phyloP scores from a whole-genome alignment of 148 eudicot species.

The Chenopodium formosanum region DNA sequence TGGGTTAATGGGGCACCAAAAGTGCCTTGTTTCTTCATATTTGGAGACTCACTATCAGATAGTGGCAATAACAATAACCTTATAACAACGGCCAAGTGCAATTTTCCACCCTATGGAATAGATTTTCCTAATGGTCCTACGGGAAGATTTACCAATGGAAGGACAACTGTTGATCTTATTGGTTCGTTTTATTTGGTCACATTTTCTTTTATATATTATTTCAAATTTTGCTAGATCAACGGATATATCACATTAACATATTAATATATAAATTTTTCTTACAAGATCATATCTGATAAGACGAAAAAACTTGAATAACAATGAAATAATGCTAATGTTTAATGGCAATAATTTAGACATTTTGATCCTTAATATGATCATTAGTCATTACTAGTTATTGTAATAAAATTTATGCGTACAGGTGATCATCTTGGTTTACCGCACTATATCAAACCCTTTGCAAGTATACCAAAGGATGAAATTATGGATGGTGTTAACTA shows the following conservation, averaged over 20 bases:
- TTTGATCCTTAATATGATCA: too few relatives aligned
- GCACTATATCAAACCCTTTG: constrained; percentile 34
- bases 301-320: too few relatives aligned
- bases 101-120: constrained; percentile 55
- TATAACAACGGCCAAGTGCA: constrained; percentile 40
- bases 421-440: constrained; percentile 39
- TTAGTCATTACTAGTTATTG: too few relatives aligned
- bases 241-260: too few relatives aligned
- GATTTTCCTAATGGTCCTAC: constrained; percentile 47
- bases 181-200: constrained; percentile 9
- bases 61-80: constrained; percentile 58
- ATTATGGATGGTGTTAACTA: constrained; percentile 34
- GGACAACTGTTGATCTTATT: constrained; percentile 46
- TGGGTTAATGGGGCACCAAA: constrained; percentile 21
- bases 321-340: too few relatives aligned
- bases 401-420: background rate
- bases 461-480: constrained; percentile 14
- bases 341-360: too few relatives aligned
- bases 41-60: constrained; percentile 58
- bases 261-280: too few relatives aligned
- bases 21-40: constrained; percentile 56
- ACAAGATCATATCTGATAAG: too few relatives aligned
- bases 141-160: constrained; percentile 54
- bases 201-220: too few relatives aligned
- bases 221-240: too few relatives aligned